Evolutionary conservation across 2,329 filamentous ascomycete genomes (phyloP), one percentile per base, ranked within the genome.

Genomic region (Cryphonectria carpinicola): DNA sequence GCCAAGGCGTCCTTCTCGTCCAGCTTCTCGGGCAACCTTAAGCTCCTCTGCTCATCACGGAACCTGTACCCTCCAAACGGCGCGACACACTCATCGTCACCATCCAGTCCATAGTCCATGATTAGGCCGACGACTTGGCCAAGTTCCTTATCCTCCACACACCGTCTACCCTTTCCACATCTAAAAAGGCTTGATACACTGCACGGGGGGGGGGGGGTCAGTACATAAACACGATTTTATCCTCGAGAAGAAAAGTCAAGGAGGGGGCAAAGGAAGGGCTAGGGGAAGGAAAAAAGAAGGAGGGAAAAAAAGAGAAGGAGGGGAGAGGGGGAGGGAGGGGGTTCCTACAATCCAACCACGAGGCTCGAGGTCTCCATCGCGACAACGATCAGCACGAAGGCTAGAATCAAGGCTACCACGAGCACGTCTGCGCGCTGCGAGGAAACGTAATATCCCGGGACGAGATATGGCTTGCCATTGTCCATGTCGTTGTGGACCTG

Each of bases 301-400:
- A 17, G 6, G 5, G n/a, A 17, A n/a, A 46, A 13, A 11, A 39
- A 39, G 3, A 39, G 10, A 6, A 22, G 43, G 7, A 17, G 6
- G 5, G 25, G 13, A 32, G 17, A 6, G 19, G 60, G 35, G 4
- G n/a, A n/a, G n/a, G n/a, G n/a, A n/a, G n/a, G 3, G 19, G 32
- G 22, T 46, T 5, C 41, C 8, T 66, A 80, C 79, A 74, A 73
- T 58, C 73, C 65, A 2, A 66, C 67, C 13, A 72, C 52, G 11
- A 72, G 65, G 4, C 72, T 72, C 74, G 73, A 78, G 11, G 75
- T 74, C 75, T 80, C 79, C 22, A 79, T 74, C 6, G 73, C 66
- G 8, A 80, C 71, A 35, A 81, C 76, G 10, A 77, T 74, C 35
- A 77, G 28, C 49, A 81, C 62, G 62, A 80, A 81, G 6, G 75